Evolutionary conservation across 441 rosid species (phyloP), one percentile per base, ranked within the genome.

Genomic region (Isatis lusitanica): DNA sequence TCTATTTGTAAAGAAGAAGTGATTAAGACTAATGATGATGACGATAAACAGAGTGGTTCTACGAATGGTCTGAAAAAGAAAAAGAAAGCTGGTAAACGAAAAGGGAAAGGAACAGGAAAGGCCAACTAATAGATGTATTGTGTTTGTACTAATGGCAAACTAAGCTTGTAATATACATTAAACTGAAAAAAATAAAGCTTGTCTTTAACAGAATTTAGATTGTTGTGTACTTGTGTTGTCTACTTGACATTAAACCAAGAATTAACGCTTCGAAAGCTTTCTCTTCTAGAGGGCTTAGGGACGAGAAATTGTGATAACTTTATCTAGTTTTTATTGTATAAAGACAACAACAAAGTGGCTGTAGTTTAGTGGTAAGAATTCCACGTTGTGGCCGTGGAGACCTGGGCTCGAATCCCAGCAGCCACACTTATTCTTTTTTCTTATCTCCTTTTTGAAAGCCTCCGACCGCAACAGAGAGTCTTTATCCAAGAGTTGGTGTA

Each of bases 361-460:
- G 87, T 84, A 86, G 86, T 86, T 79, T 84, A 86, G 90, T 80
- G 88, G 90, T 86, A 46, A 84, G 85, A 78, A 84, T 80, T 77
- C 86, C 79, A 84, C 85, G 90, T 86, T 83, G 88, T 81, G 88
- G 86, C 90, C 88, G 86, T 86, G 82, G 84, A 78, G 84, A 84
- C 90, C 86, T 80, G 85, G 84, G 90, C 88, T 86, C 83, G 88
- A 86, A 83, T 84, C 85, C 88, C 88, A 83, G 86, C 87, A 84
- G 88, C 88, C 88, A 83, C 90, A 84, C 21, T 35, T 35, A 35
- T 35, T 2, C 5, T 30, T 30, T 8, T 35, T 35, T 7, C 1
- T 35, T 7, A 35, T 35, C 35, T 0, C 9, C 2, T 7, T 51
- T 67, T 38, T 0, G 13, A 21, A 56, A 56, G 13, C 35, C 42